These are phyloP conservation scores for Globisporangium okanoganense DNA, from an alignment of 352 stramenopile species.

Conservation along the genomic window DNA sequence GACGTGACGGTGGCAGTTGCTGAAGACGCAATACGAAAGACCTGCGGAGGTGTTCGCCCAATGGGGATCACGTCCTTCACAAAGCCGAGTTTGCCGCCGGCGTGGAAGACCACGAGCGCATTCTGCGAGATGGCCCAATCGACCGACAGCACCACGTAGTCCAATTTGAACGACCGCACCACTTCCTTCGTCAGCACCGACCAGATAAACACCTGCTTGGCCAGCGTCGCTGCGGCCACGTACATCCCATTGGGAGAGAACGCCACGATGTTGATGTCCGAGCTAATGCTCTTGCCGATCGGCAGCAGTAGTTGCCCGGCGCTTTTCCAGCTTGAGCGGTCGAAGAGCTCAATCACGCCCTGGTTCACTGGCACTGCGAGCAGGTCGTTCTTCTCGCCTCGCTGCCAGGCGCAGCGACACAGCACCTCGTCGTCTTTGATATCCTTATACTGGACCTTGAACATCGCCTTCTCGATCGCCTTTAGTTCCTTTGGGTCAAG, in stretches of 20 bases:
- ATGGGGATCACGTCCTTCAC: constrained; percentile 62
- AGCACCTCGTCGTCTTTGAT: constrained; percentile 63
- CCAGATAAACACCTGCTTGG: constrained; percentile 78
- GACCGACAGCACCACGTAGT: constrained; percentile 53
- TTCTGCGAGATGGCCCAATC: constrained; percentile 60
- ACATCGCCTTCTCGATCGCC: constrained; percentile 38
- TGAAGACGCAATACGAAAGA: not conserved
- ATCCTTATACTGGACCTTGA: constrained; percentile 58
- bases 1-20: not conserved
- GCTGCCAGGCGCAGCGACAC: constrained; percentile 65
- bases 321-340: constrained; percentile 42
- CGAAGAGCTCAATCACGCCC: constrained; percentile 65
- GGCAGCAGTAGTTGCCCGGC: constrained; percentile 45
- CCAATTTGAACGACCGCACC: constrained; percentile 52
- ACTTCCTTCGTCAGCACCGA: constrained; percentile 40
- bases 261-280: constrained; percentile 63
- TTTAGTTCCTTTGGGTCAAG: constrained; percentile 34
- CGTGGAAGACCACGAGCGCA: constrained; percentile 51
- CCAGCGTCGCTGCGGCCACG: constrained; percentile 56
- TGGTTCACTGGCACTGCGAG: constrained; percentile 65
- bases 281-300: constrained; percentile 42
- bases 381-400: constrained; percentile 17
- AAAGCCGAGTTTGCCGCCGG: constrained; percentile 55
- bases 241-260: constrained; percentile 84
- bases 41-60: constrained; percentile 50